Base-by-base conservation (phyloP, 345 rosid genomes). In the Ricinus communis region DNA sequence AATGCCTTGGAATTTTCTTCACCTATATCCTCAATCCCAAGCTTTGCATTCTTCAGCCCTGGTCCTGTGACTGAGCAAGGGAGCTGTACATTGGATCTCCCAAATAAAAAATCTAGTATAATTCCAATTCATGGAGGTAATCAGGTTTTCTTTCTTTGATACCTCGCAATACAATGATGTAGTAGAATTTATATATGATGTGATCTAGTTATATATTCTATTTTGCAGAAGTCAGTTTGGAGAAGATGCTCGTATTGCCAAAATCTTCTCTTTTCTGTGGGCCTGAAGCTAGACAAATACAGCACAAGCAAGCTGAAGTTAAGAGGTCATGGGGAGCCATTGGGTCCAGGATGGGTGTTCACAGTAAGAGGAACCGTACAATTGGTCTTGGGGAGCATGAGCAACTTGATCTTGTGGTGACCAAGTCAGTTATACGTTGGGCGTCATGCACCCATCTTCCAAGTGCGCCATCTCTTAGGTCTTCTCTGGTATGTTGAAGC, bases 401-500 rank as follows among this genome's bases (percentile, higher is more conserved):
- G 62, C 85, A 74, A 75, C 82, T 86, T 4, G 85, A 86, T 69
- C 72, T 85, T 46, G 52, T 76, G 66, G 83, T 73, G 55, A 72
- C 86, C 0, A 89, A 86, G 75, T 86, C 89, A 30, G 87, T 88
- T 25, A 85, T 88, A 76, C 86, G 93, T 0, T 85, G 89, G 93
- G 85, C 90, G 25, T 88, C 93, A 11, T 86, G 90, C 77, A 82
- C 87, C 0, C 71, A 83, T 70, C 83, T 85, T 50, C 83, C 87
- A 7, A 82, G 89, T 57, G 88, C 83, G 21, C 60, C 86, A 30
- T 79, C 82, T 57, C 82, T 80, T 45, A 83, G 80, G 73, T 83
- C 88, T 19, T 86, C 88, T 41, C 83, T 88, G 9, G 90, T 88
- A 36, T 88, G 90, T 71, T 86, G 85, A 83, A 50, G 5, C 28